phyloP scores from a whole-genome alignment of 2,329 filamentous ascomycete species.

The Xylariaceae sp. region DNA sequence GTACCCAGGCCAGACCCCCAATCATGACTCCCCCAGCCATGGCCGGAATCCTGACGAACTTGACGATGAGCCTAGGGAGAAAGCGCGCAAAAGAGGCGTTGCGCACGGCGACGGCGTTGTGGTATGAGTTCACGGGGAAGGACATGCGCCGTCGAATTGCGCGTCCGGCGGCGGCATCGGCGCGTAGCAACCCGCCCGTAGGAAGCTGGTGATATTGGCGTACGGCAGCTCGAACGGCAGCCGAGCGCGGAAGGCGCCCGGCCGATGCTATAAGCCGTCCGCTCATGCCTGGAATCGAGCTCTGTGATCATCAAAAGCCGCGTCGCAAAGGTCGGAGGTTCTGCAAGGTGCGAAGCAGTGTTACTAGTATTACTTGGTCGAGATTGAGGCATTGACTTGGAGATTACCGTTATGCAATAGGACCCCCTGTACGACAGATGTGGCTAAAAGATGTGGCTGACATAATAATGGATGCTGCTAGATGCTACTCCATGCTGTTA shows the following conservation, averaged over 20 bases:
- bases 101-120: conserved; percentile 63
- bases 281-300: no score
- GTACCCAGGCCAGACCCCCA: conserved; percentile 81
- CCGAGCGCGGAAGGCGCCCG: conserved; percentile 24
- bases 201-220: conserved; percentile 61
- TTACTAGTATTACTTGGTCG: no score
- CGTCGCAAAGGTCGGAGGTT: no score
- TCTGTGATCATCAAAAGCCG: no score
- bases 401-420: conserved; percentile 1
- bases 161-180: conserved; percentile 56
- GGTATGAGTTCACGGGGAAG: conserved; percentile 76
- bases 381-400: no score
- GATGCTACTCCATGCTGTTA: no score
- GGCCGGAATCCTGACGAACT: conserved; percentile 79
- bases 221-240: conserved; percentile 37
- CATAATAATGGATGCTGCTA: no score
- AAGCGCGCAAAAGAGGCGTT: conserved; percentile 59
- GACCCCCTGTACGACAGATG: no score
- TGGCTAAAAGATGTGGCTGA: no score
- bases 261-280: conserved; percentile 28
- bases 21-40: conserved; percentile 86
- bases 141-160: conserved; percentile 58
- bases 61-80: conserved; percentile 82
- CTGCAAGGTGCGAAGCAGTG: no score
- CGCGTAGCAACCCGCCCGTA: conserved; percentile 60